Percentiles rank a stretch among this genome's conserved stretches.
Evolutionary conservation across 2,329 filamentous ascomycete genomes (phyloP).

Genomic region (Fusarium abutilonis): DNA sequence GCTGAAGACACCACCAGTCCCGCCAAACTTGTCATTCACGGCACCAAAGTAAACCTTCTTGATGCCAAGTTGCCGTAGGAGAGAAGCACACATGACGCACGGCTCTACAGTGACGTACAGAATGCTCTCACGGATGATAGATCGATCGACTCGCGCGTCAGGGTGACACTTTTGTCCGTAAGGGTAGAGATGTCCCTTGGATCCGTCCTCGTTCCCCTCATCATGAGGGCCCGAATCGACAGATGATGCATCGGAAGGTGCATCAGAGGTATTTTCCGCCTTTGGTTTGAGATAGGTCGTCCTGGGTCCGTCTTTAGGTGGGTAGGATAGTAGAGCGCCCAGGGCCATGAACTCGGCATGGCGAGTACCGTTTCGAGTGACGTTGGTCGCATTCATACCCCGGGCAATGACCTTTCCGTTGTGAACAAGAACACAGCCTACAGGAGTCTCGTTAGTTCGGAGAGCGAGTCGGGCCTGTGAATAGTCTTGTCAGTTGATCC

Average conservation of each 20-base stretch:
- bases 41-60: slow-evolving; percentile 94
- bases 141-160: slow-evolving; percentile 67
- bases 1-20: slow-evolving; percentile 91
- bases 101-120: slow-evolving; percentile 98
- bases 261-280: slow-evolving; percentile 38
- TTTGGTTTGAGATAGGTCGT: slow-evolving; percentile 51
- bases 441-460: slow-evolving; percentile 88
- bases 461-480: slow-evolving; percentile 84
- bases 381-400: slow-evolving; percentile 97
- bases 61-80: slow-evolving; percentile 88
- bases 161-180: slow-evolving; percentile 69
- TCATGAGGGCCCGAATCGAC: slow-evolving; percentile 46
- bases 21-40: slow-evolving; percentile 95
- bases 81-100: slow-evolving; percentile 97
- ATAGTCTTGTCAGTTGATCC: slow-evolving; percentile 24
- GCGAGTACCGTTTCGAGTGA: slow-evolving; percentile 87
- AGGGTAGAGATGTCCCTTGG: slow-evolving; percentile 66
- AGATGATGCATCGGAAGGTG: slow-evolving; percentile 41
- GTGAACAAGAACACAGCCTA: slow-evolving; percentile 93
- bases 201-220: slow-evolving; percentile 63
- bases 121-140: slow-evolving; percentile 74
- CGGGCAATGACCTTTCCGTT: slow-evolving; percentile 80
- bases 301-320: slow-evolving; percentile 43
- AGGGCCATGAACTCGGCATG: slow-evolving; percentile 97
- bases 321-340: slow-evolving; percentile 61